Base-by-base conservation (phyloP, 2,329 filamentous ascomycete genomes). In the Chrysoporthe austroafricana region DNA sequence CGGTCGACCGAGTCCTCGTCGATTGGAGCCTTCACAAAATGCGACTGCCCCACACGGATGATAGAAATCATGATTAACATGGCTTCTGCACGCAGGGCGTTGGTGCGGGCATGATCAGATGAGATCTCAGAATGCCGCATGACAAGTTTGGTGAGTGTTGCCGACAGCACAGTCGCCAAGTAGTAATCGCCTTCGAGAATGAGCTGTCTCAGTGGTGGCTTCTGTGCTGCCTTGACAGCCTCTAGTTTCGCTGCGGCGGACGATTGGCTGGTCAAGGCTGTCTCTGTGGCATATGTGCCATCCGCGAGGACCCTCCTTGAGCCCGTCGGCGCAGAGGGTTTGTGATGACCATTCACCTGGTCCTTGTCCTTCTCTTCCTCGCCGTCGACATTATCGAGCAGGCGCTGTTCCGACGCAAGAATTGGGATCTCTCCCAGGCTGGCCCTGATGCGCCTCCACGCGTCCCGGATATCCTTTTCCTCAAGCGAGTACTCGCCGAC, bases 11-110 rank as follows among this genome's bases (percentile, higher is more conserved):
- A 97, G 78, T 99, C 96, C 78, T 99, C 96, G 71, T 99, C 96
- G 71, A 99, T 98, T 2, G 94, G 92, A 1, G 93, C 91, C 83
- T 98, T 98, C 76, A 97, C 96, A 73, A 99, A 99, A 71, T 97
- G 93, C n/a, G 95, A 98, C 80, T 99, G 96, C 52, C 96, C 96
- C 69, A 97, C 96, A 62, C 96, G 94, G 72, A 99, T 93, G 73
- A 99, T 96, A 5, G 96, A 98, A 74, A 99, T 97, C 94, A 98
- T 97, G 77, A 99, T 98, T 64, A 99, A 86, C 96, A 99, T 99
- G 57, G 96, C 96, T 80, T 99, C 96, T 3, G 96, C 96, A 62
- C 93, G 91, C 36, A 99, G 86, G 42, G 95, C 94, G 74, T 99
- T 99, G 42, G 95, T 98, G 50, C 96, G 91, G 56, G 92, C 92